Conservation (phyloP, 306 rosid species). For the Vigna unguiculata region DNA sequence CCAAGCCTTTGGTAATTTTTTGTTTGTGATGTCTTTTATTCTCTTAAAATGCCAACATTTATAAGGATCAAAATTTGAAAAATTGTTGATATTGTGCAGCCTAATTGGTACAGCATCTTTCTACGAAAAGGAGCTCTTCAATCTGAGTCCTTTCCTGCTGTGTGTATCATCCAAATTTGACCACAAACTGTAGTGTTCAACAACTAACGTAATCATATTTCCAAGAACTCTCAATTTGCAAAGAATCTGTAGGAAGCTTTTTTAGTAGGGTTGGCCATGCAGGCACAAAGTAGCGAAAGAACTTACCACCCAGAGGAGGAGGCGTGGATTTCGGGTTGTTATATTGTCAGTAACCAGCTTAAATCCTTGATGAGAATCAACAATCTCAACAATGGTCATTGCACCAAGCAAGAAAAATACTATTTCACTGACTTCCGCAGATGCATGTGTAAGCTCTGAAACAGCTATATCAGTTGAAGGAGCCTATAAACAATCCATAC, state of each 20-base stretch:
- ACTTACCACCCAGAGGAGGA: slow-evolving; percentile 97
- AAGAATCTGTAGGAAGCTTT: slow-evolving; percentile 28
- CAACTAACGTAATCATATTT: slow-evolving; percentile 18
- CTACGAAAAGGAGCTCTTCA: slow-evolving; percentile 19
- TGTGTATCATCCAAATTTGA: slow-evolving; percentile 15
- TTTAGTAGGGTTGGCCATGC: slow-evolving; percentile 18
- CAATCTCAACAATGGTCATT: slow-evolving; percentile 93
- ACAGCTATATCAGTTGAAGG: slow-evolving; percentile 93
- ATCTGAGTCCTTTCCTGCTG: slow-evolving; percentile 7
- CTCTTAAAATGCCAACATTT: slow-evolving; percentile 7
- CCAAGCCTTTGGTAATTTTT: not conserved
- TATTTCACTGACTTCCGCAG: slow-evolving; percentile 95
- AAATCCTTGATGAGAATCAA: slow-evolving; percentile 98
- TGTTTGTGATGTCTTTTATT: slow-evolving; percentile 18
- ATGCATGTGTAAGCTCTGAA: slow-evolving; percentile 84
- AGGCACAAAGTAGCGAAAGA: slow-evolving; percentile 43
- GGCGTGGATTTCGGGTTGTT: slow-evolving; percentile 87
- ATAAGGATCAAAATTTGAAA: not conserved
- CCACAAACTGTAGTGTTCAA: not conserved
- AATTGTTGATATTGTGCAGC: not conserved
- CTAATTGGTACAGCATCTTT: not conserved
- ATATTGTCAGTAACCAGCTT: slow-evolving; percentile 94
- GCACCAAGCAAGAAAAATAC: slow-evolving; percentile 98
- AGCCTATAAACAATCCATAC: slow-evolving; percentile 63
- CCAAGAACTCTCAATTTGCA: slow-evolving; percentile 17